A percentile compares a stretch with the other conserved stretches of the same genome.
These are phyloP conservation scores for Trichophyton verrucosum DNA, from an alignment of 2,329 filamentous ascomycete species.

Conservation along the genomic window DNA sequence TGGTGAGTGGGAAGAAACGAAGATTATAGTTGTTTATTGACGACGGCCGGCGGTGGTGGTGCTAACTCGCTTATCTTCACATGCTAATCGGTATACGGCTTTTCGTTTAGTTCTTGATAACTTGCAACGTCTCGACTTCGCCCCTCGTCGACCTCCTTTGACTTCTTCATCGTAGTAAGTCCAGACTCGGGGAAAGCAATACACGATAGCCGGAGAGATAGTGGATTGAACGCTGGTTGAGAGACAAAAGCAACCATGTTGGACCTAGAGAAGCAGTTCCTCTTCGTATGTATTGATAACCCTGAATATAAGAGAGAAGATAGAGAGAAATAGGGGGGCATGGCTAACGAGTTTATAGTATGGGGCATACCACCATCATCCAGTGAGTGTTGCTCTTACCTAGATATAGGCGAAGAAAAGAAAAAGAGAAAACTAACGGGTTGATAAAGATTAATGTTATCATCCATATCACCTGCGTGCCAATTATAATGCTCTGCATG, in stretches of 20 bases:
- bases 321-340: not conserved
- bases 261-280: constrained; percentile 54
- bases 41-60: too few species aligned
- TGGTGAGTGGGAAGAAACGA: not conserved
- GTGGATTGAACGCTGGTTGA: not conserved
- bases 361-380: constrained; percentile 53
- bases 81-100: not conserved
- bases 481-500: constrained; percentile 46
- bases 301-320: not conserved
- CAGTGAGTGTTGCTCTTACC: constrained; percentile 33
- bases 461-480: constrained; percentile 54
- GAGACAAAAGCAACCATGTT: constrained; percentile 21
- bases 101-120: not conserved
- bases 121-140: not conserved
- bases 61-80: not conserved
- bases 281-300: constrained; percentile 43
- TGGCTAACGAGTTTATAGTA: constrained; percentile 36
- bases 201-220: not conserved
- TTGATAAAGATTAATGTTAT: constrained; percentile 47
- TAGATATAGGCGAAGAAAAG: not conserved
- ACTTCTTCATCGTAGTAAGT: not conserved
- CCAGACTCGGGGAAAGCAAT: not conserved
- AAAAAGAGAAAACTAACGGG: constrained; percentile 1
- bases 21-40: too few species aligned
- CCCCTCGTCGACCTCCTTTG: not conserved